phyloP scores from a whole-genome alignment of 1,284 basidiomycete genomes.

The Malassezia brasiliensis region DNA sequence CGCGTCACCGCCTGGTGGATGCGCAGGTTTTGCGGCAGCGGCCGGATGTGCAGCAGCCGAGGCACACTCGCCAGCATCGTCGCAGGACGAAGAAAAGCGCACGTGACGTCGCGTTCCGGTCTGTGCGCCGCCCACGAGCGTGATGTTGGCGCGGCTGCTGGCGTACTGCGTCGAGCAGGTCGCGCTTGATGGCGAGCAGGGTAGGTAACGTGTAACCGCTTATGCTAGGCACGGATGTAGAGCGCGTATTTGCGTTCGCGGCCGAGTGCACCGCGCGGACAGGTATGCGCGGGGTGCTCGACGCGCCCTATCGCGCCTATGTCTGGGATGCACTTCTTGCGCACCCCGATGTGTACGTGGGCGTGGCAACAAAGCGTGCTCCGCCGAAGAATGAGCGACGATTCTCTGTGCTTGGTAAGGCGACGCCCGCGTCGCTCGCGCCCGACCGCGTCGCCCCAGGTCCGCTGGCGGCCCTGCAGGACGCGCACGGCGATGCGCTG shows the following conservation, averaged over 20 bases:
- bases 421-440: neutral
- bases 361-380: slow-evolving; percentile 4
- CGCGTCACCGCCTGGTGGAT: neutral
- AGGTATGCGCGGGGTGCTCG: slow-evolving; percentile 54
- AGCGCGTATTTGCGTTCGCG: slow-evolving; percentile 12
- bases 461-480: slow-evolving; percentile 51
- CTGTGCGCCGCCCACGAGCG: neutral
- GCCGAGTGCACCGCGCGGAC: slow-evolving; percentile 36
- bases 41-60: slow-evolving; percentile 6
- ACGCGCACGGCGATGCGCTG: slow-evolving; percentile 51
- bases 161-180: slow-evolving; percentile 65
- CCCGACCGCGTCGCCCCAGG: slow-evolving; percentile 10
- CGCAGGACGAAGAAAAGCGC: neutral
- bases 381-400: neutral
- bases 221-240: slow-evolving; percentile 29
- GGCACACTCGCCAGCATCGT: slow-evolving; percentile 5
- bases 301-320: slow-evolving; percentile 66
- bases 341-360: slow-evolving; percentile 63
- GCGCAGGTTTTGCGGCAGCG: slow-evolving; percentile 3
- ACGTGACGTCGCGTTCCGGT: neutral
- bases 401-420: slow-evolving; percentile 6
- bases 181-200: slow-evolving; percentile 71
- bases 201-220: slow-evolving; percentile 62
- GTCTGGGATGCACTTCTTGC: slow-evolving; percentile 67
- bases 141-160: slow-evolving; percentile 63